Evolutionary conservation across 768 basidiomycete genomes (phyloP).

Genomic region (Russula compacta): DNA sequence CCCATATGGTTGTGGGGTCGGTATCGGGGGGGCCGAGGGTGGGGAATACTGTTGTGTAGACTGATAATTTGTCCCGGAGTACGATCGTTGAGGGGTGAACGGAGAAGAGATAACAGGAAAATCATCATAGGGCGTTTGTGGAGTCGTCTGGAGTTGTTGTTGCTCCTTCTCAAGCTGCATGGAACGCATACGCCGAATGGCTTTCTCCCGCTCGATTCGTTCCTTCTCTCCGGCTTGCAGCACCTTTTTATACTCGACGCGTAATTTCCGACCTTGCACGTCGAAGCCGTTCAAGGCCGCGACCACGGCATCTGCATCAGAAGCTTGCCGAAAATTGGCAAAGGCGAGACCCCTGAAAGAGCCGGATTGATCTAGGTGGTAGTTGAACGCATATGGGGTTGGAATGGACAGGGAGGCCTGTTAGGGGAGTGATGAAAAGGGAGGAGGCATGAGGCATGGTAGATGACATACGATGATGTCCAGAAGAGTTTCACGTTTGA

Average conservation of each 20-base stretch:
- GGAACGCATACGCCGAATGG: conserved; percentile 93
- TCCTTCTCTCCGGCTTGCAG: conserved; percentile 99
- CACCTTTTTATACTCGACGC: conserved; percentile 99
- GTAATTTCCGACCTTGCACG: conserved; percentile 91
- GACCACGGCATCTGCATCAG: conserved; percentile 91
- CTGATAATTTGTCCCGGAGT: conserved; percentile 54
- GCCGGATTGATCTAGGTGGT: conserved; percentile 93
- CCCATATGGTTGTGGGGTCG: conserved; percentile 34
- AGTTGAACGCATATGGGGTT: conserved; percentile 98
- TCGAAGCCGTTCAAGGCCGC: conserved; percentile 94
- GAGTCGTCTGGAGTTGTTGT: conserved; percentile 26
- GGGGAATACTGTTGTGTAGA: conserved; percentile 57
- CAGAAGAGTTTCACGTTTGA: conserved; percentile 91
- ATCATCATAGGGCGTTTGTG: conserved; percentile 48
- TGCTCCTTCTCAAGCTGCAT: conserved; percentile 88
- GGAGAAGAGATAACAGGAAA: conserved; percentile 50
- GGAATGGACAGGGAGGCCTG: conserved; percentile 89
- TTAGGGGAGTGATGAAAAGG: conserved; percentile 6
- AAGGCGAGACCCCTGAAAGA: conserved; percentile 97
- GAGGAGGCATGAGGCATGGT: not conserved
- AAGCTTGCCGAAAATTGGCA: conserved; percentile 90
- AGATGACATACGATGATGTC: conserved; percentile 78
- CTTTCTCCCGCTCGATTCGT: conserved; percentile 96
- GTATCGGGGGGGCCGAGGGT: conserved; percentile 35
- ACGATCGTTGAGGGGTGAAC: conserved; percentile 67